Base-by-base conservation (phyloP, 345 rosid genomes). In the Camelina neglecta region DNA sequence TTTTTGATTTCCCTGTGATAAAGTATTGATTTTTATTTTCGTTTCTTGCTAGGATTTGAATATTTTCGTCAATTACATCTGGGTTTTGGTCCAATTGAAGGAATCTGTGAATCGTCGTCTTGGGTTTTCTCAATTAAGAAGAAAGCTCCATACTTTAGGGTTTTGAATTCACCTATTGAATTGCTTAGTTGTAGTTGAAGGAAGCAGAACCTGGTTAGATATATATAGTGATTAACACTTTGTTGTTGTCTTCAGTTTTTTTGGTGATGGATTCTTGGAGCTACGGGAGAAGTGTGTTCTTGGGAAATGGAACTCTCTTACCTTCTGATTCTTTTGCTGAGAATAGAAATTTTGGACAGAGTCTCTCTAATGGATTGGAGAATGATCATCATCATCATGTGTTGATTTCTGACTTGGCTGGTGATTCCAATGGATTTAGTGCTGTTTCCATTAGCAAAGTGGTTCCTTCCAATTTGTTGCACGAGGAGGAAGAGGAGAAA, bases 251-350 rank as follows among this genome's bases (percentile, higher is more conserved):
- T 26, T 63, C 60, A 51, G 64, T 54, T 38, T 74, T 49, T 63
- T 44, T 65, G 63, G 47, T 55, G 56, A 86, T 86, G 89, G 92
- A 88, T 63, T 80, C 83, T 51, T 88, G 92, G 92, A 79, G 79
- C 67, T 83, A 73, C 69, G 87, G 83, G n/a, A 83, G 76, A 69
- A 77, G 74, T 65, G 41, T 69, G 76, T 35, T 72, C 65, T 78
- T 84, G 65, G 42, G 81, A 3, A 84, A 76, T 61, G 89, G 67
- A 75, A 42, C 83, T n/a, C 81, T 83, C 72, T 61, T 76, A 4
- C 78, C 86, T 21, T 72, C 69, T 72, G 86, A 84, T 75, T 58
- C 83, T 38, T 75, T 70, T 71, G 42, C 75, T 57, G 79, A 81
- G 74, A 74, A 56, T 78, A 71, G 75, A 61, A 86, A 73, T 69